Base-by-base conservation (phyloP, 169 alveolate genomes). In the Blepharisma undulans region DNA sequence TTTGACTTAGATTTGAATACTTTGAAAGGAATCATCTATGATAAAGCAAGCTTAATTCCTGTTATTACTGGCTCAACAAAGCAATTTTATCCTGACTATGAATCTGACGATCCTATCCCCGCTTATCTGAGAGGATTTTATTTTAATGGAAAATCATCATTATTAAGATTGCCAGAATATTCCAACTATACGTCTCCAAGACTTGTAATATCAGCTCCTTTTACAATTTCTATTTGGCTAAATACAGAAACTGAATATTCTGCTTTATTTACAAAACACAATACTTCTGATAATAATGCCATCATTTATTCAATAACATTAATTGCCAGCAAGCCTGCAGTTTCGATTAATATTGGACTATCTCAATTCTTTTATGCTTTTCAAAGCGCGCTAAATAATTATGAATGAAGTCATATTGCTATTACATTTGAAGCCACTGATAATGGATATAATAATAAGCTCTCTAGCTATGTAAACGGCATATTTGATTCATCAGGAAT, bases 131-230 rank as follows among this genome's bases (percentile, higher is more conserved):
- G 87, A 79, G 87, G 87, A 4, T 79, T 30, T 33, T 79, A n/a
- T 8, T 79, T 79, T 33, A 79, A 79, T 79, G 87, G 87, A 66
- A 10, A 21, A 29, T 79, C 87, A 14, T 74, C 80, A 25, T 10
- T 74, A 14, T 25, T 74, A 5, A 22, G 33, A 29, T 18, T 74
- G 80, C 80, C 80, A 14, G 48, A 22, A 14, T 74, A 74, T 74
- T 22, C 30, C 7, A 29, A 74, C 12, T 25, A 25, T 6, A 74
- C 30, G 18, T 25, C 36, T 8, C 80, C 80, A 25, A 25, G 29
- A 29, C 80, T 74, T 22, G 80, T 7, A 0, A 5, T 74, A 8
- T 18, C 80, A 2, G 27, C 80, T 74, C 8, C 30, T 18, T 74
- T 74, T 74, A 74, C 80, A 1, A 29, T 74, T 22, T 25, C 36